A percentile compares a stretch with the other conserved stretches of the same genome.
Conservation (phyloP, 2,329 filamentous ascomycete genomes). For the Aspergillus pseudoviridinutans region DNA sequence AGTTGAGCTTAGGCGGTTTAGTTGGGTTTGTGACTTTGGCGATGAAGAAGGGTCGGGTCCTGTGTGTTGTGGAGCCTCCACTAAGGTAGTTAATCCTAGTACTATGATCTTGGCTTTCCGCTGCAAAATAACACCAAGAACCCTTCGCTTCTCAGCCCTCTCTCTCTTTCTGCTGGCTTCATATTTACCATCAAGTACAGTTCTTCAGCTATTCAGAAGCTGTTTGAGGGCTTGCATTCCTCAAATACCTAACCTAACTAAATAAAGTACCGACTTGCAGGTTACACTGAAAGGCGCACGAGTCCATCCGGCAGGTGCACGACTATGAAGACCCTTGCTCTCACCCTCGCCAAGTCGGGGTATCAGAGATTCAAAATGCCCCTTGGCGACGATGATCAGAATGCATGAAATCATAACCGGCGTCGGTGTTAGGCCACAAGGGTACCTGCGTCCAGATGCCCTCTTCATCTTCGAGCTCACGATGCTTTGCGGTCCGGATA, state of each 20-base stretch:
- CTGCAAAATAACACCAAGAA: neutral
- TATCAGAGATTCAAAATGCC: neutral
- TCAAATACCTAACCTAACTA: neutral
- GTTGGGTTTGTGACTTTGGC: constrained; percentile 1
- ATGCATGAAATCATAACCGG: neutral
- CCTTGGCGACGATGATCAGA: neutral
- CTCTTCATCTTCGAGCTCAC: neutral
- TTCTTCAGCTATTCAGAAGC: neutral
- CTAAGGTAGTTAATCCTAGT: neutral
- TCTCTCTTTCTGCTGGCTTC: neutral
- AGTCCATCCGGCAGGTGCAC: constrained; percentile 16
- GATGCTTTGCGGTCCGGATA: neutral
- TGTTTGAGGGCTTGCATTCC: neutral
- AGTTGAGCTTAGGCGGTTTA: constrained; percentile 18
- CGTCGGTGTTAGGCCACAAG: neutral
- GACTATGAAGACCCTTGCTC: constrained; percentile 2
- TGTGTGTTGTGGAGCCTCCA: neutral
- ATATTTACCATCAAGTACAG: neutral
- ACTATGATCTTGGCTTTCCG: neutral
- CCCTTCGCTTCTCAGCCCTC: neutral
- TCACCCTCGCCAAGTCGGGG: neutral
- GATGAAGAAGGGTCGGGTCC: neutral
- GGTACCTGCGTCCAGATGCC: neutral
- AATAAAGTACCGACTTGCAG: constrained; percentile 10
- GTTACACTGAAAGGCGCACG: constrained; percentile 17